Conservation (phyloP, 257 asterid species). For the Agastache rugosa region DNA sequence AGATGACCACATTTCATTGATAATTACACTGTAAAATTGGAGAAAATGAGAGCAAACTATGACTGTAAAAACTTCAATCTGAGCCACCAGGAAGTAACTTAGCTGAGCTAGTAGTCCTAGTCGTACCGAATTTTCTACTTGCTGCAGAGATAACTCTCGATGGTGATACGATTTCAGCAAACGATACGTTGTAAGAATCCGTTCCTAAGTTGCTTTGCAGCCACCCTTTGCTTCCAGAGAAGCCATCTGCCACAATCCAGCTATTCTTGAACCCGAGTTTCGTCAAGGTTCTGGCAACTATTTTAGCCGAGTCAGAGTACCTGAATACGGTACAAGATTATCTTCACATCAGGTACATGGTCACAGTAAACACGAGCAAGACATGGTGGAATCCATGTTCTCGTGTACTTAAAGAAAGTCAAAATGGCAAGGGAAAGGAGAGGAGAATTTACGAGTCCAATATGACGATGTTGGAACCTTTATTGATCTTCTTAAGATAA, state of each 20-base stretch:
- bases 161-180: slow-evolving; percentile 77
- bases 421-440: slow-evolving; percentile 7
- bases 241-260: slow-evolving; percentile 84
- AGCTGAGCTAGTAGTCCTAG: slow-evolving; percentile 59
- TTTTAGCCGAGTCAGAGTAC: slow-evolving; percentile 85
- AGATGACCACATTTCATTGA: not conserved
- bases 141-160: slow-evolving; percentile 72
- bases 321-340: slow-evolving; percentile 41
- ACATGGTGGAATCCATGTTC: not conserved
- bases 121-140: slow-evolving; percentile 58
- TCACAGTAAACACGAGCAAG: not conserved
- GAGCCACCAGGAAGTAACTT: slow-evolving; percentile 80
- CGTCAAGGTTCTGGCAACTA: slow-evolving; percentile 76
- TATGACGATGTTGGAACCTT: slow-evolving; percentile 79
- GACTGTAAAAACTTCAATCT: slow-evolving; percentile 44
- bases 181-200: slow-evolving; percentile 73
- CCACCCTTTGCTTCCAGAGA: slow-evolving; percentile 95
- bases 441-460: slow-evolving; percentile 81
- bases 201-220: slow-evolving; percentile 84
- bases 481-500: slow-evolving; percentile 78
- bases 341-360: not conserved
- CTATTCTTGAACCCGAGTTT: slow-evolving; percentile 86
- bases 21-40: slow-evolving; percentile 19
- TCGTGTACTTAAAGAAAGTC: not conserved
- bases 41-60: slow-evolving; percentile 7